Evolutionary conservation across 192 early-diverging fungal species (phyloP), one percentile per base, ranked within the genome.

Genomic region (Pilobolus umbonatus): DNA sequence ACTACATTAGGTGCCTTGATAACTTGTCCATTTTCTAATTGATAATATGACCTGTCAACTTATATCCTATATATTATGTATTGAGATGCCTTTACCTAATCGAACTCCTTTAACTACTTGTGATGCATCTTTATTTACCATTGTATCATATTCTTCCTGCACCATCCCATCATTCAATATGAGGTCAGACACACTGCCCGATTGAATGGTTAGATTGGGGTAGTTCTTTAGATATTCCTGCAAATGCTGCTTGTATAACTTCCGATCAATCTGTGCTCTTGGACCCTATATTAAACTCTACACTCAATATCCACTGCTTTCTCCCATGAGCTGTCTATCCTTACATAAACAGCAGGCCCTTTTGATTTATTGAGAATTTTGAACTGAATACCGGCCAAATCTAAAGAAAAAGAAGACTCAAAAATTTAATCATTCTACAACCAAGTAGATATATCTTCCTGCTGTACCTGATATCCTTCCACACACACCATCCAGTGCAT

Each of bases 401-500:
- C 89, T 75, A 32, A 51, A 29, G 17, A 1, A 49, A 2, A 12
- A 2, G n/a, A 38, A 43, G 14, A 32, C 31, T n/a, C n/a, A n/a
- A n/a, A n/a, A n/a, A n/a, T n/a, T n/a, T n/a, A n/a, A n/a, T n/a
- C n/a, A n/a, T n/a, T n/a, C n/a, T n/a, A n/a, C n/a, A n/a, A n/a
- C n/a, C n/a, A n/a, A n/a, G n/a, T n/a, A n/a, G n/a, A n/a, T n/a
- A n/a, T n/a, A n/a, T n/a, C 15, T 51, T 32, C 5, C 14, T 51
- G n/a, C n/a, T 26, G 17, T 62, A 73, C 74, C 75, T 12, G 87
- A 84, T 58, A 89, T 86, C 17, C 77, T 74, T 14, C 85, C 86
- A 61, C 89, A 92, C n/a, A 92, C 77, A 39, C 89, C 89, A 63
- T 89, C 89, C 70, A 92, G 65, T 11, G 89, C 89, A 62, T 92